These are phyloP conservation scores for Mycotypha africana DNA, from an alignment of 371 early-diverging fungal genomes.

Conservation along the genomic window DNA sequence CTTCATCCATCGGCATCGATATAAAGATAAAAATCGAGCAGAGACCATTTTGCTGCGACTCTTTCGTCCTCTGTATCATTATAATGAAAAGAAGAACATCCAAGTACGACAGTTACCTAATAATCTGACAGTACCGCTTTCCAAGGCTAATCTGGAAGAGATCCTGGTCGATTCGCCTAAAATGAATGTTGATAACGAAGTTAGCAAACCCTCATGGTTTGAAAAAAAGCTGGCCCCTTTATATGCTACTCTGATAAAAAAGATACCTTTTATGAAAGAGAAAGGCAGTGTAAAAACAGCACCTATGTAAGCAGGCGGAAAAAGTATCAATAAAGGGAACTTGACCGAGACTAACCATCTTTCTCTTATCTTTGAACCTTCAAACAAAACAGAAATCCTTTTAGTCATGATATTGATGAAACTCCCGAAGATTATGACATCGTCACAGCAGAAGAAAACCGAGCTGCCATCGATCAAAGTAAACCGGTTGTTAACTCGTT, in stretches of 20 bases:
- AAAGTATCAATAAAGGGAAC: no score
- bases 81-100: conserved; percentile 30
- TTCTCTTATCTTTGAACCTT: no score
- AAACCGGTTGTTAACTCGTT: conserved; percentile 23
- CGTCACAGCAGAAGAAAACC: conserved; percentile 41
- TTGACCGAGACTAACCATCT: no score
- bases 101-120: conserved; percentile 39
- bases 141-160: conserved; percentile 25
- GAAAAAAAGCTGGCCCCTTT: conserved; percentile 8
- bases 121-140: conserved; percentile 36
- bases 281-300: conserved; percentile 5
- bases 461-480: conserved; percentile 20
- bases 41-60: conserved; percentile 30
- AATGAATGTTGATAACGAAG: neutral
- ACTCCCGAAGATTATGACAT: conserved; percentile 34
- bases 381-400: conserved; percentile 6
- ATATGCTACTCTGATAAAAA: conserved; percentile 2
- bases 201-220: conserved; percentile 5
- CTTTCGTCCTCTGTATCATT: conserved; percentile 24
- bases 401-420: conserved; percentile 17
- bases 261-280: conserved; percentile 8
- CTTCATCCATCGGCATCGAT: conserved; percentile 43
- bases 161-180: conserved; percentile 15
- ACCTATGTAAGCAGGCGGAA: conserved; percentile 18
- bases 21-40: conserved; percentile 23